phyloP scores from a whole-genome alignment of 2,329 filamentous ascomycete genomes.

The Didymella arachidicola region DNA sequence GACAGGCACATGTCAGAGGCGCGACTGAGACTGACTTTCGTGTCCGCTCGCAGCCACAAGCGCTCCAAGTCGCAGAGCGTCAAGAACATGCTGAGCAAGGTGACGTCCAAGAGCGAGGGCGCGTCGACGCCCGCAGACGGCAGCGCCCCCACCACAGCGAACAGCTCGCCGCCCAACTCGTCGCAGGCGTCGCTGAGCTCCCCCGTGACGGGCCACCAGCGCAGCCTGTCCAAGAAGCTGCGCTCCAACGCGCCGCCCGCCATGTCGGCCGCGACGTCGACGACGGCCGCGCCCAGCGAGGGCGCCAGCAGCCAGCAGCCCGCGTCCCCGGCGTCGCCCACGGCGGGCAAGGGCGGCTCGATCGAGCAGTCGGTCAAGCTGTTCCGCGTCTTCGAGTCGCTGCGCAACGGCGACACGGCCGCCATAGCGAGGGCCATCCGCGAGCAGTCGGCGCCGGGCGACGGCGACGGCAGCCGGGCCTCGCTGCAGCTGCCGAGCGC shows the following conservation, averaged over 20 bases:
- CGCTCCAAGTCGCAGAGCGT: slow-evolving; percentile 52
- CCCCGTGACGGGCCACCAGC: slow-evolving; percentile 34
- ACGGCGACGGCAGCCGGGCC: slow-evolving; percentile 64
- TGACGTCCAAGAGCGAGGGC: slow-evolving; percentile 47
- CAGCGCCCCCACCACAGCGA: slow-evolving; percentile 23
- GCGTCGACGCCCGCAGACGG: slow-evolving; percentile 27
- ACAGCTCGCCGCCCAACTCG: slow-evolving; percentile 29
- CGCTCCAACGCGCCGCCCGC: slow-evolving; percentile 40
- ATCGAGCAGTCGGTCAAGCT: slow-evolving; percentile 95
- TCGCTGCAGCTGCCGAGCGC: slow-evolving; percentile 50
- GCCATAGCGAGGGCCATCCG: slow-evolving; percentile 87
- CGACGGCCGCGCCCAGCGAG: slow-evolving; percentile 16
- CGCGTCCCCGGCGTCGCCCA: slow-evolving; percentile 37
- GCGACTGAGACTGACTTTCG: slow-evolving; percentile 10
- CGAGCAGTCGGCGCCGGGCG: slow-evolving; percentile 60
- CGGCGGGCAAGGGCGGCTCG: slow-evolving; percentile 50
- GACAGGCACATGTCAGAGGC: slow-evolving; percentile 17
- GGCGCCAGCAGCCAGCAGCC: slow-evolving; percentile 22
- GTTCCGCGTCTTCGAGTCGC: slow-evolving; percentile 91
- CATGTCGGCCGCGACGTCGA: slow-evolving; percentile 42
- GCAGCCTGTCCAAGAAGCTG: slow-evolving; percentile 41
- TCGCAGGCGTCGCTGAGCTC: slow-evolving; percentile 40
- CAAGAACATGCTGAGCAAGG: slow-evolving; percentile 48
- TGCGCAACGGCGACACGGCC: slow-evolving; percentile 88
- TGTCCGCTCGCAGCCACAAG: slow-evolving; percentile 48